Percentiles rank a stretch among this genome's conserved stretches.
Evolutionary conservation across 2,329 filamentous ascomycete genomes (phyloP).

Genomic region (Penicillium fuscoglaucum): DNA sequence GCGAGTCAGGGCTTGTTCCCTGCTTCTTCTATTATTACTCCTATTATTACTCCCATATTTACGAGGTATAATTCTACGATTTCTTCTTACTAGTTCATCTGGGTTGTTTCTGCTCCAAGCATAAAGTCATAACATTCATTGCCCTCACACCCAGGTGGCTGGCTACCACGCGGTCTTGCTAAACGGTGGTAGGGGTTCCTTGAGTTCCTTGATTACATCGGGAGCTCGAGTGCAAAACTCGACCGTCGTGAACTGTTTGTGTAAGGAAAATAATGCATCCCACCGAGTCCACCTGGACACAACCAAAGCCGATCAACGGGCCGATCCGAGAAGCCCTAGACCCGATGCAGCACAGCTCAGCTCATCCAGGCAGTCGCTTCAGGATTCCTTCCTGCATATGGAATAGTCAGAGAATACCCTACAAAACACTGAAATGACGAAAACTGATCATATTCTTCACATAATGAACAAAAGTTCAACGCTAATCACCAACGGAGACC

Average conservation of each 20-base stretch:
- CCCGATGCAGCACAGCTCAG: conserved; percentile 6
- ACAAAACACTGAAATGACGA: conserved; percentile 6
- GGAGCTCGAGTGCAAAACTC: neutral
- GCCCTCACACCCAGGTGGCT: neutral
- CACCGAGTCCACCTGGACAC: neutral
- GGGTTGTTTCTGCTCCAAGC: neutral
- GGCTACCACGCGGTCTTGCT: no score
- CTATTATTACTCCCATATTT: neutral
- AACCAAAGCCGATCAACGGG: conserved; percentile 8
- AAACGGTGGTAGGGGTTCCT: neutral
- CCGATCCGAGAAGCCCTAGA: conserved; percentile 11
- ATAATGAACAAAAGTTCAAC: conserved; percentile 35
- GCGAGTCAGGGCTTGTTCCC: neutral
- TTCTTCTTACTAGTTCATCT: neutral
- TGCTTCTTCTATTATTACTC: neutral
- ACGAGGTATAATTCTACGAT: neutral
- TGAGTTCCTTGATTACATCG: neutral
- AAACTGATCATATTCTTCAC: conserved; percentile 37
- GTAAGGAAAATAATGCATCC: neutral
- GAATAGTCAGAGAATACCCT: neutral
- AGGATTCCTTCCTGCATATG: neutral
- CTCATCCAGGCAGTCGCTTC: neutral
- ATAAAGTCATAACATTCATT: neutral
- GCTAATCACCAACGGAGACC: conserved; percentile 40
- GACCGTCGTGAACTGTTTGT: neutral